Conservation (phyloP, 202 grass and related monocot species). For the Elaeis oleifera region DNA sequence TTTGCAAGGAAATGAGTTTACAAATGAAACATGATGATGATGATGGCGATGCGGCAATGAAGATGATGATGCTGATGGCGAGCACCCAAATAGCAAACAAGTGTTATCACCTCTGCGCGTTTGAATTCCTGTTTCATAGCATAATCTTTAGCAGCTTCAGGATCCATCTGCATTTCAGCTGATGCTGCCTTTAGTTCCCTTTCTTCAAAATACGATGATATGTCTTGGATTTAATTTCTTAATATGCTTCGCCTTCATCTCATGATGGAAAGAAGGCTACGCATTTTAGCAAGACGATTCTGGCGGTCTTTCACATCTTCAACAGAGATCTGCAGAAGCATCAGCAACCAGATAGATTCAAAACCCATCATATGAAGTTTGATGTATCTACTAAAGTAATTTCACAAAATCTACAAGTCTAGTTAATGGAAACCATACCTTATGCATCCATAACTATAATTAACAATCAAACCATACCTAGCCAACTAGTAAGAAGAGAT, state of each 20-base stretch:
- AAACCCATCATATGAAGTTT: not conserved
- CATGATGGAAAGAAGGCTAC: constrained; percentile 91
- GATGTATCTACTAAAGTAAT: too few species aligned
- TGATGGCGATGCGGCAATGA: too few species aligned
- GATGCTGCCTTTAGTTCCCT: constrained; percentile 55
- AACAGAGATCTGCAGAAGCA: constrained; percentile 49
- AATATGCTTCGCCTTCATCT: constrained; percentile 85
- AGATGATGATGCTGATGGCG: not conserved
- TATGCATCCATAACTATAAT: too few species aligned
- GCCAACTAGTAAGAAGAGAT: too few species aligned
- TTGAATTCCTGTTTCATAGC: constrained; percentile 79
- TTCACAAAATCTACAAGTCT: not conserved
- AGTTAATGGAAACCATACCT: not conserved
- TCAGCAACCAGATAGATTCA: not conserved
- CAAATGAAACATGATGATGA: too few species aligned
- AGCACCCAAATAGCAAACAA: constrained; percentile 2
- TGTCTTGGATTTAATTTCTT: constrained; percentile 97
- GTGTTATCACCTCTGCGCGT: constrained; percentile 62
- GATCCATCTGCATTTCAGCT: constrained; percentile 59
- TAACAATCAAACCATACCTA: too few species aligned
- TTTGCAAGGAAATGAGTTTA: not conserved
- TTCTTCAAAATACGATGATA: constrained; percentile 91
- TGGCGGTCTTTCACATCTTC: constrained; percentile 74
- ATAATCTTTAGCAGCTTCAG: constrained; percentile 60
- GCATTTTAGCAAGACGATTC: constrained; percentile 86